A percentile compares a stretch with the other conserved stretches of the same genome.
Evolutionary conservation across 257 asterid genomes (phyloP).

Genomic region (Solanum bulbocastanum): DNA sequence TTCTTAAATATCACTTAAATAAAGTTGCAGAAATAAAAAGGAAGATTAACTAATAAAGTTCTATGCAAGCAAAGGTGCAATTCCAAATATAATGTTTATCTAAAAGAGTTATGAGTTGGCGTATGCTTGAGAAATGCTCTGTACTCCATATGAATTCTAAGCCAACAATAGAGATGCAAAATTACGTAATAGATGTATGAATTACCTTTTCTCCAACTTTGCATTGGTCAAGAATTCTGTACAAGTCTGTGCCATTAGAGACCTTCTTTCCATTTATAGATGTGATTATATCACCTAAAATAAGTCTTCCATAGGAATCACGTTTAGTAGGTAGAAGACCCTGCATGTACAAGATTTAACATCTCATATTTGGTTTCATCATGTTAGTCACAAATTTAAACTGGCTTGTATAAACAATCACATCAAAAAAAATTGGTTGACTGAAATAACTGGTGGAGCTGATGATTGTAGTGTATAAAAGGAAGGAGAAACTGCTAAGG

Average conservation of each 20-base stretch:
- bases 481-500: background rate
- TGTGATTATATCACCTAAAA: conserved; percentile 87
- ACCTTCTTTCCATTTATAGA: conserved; percentile 84
- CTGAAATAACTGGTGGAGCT: background rate
- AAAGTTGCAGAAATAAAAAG: background rate
- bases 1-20: background rate
- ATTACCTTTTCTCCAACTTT: conserved; percentile 80
- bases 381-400: background rate
- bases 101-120: background rate
- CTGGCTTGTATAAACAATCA: background rate
- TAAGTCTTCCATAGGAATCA: conserved; percentile 81
- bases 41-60: background rate
- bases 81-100: background rate
- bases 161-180: background rate
- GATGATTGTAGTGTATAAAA: background rate
- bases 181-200: background rate
- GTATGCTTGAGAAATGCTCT: background rate
- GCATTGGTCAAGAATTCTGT: conserved; percentile 96
- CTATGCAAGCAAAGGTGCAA: background rate
- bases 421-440: background rate
- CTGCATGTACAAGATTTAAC: conserved; percentile 29
- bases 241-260: conserved; percentile 81
- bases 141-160: background rate
- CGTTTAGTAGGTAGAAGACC: conserved; percentile 92
- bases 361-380: background rate